These are phyloP conservation scores for Nemania sp. DNA, from an alignment of 2,329 filamentous ascomycete species.

Conservation along the genomic window DNA sequence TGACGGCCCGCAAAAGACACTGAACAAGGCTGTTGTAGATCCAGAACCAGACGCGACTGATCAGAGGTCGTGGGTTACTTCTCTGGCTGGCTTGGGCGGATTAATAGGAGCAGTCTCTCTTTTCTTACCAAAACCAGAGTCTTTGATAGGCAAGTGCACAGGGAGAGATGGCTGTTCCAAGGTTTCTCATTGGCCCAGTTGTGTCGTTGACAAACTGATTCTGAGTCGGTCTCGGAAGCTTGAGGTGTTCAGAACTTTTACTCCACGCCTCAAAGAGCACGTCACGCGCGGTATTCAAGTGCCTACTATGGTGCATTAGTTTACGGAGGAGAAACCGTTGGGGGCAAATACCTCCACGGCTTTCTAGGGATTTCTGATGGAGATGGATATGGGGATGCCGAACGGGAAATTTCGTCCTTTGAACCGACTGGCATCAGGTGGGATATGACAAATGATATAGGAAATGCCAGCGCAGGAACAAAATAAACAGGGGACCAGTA, in stretches of 20 bases:
- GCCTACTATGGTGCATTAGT: slow-evolving; percentile 20
- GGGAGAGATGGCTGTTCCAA: slow-evolving; percentile 31
- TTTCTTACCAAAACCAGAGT: slow-evolving; percentile 35
- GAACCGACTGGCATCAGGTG: not conserved
- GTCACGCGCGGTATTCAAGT: slow-evolving; percentile 10
- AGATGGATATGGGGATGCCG: not conserved
- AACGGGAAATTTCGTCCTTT: not conserved
- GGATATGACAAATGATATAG: slow-evolving; percentile 28
- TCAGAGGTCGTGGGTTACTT: slow-evolving; percentile 33
- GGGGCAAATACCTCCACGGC: not conserved
- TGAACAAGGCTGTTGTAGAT: slow-evolving; percentile 33
- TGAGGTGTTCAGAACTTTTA: slow-evolving; percentile 39
- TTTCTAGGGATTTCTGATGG: not conserved
- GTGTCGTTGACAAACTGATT: slow-evolving; percentile 41
- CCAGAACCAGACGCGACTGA: slow-evolving; percentile 23
- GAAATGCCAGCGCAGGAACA: slow-evolving; percentile 24
- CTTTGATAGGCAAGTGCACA: slow-evolving; percentile 40
- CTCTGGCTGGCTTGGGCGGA: slow-evolving; percentile 31
- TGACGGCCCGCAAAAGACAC: slow-evolving; percentile 23
- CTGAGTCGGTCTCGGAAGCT: slow-evolving; percentile 44
- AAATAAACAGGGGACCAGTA: not conserved
- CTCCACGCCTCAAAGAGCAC: slow-evolving; percentile 29
- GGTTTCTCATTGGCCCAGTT: slow-evolving; percentile 38
- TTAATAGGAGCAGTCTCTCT: slow-evolving; percentile 41
- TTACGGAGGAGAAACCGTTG: slow-evolving; percentile 4